Conservation (phyloP, 2,329 filamentous ascomycete species). For the Fusarium sp. region DNA sequence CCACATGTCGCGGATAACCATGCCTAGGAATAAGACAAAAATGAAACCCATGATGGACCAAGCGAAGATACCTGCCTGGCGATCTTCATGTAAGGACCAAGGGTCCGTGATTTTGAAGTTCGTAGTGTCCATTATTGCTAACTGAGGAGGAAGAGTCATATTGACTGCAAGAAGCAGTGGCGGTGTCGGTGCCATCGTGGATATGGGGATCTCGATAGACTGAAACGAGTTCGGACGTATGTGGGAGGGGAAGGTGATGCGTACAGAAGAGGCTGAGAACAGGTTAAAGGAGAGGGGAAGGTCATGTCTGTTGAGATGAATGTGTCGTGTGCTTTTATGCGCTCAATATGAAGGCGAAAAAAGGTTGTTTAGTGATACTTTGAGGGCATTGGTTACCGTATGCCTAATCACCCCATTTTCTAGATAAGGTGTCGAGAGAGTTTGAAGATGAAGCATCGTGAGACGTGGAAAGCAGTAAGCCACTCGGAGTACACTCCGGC, state of each 20-base stretch:
- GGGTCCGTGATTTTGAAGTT: not conserved
- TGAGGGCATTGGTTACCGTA: not conserved
- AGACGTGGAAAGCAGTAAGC: not conserved
- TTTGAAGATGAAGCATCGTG: not conserved
- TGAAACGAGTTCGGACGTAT: not conserved
- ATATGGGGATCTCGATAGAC: not conserved
- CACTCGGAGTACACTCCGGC: not conserved
- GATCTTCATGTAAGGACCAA: constrained; percentile 8
- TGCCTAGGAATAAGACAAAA: constrained; percentile 11
- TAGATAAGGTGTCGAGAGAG: not conserved
- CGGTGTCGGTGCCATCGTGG: not conserved
- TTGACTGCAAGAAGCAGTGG: not conserved
- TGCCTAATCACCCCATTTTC: not conserved
- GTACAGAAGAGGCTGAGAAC: not conserved
- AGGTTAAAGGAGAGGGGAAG: not conserved
- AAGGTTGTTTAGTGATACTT: not conserved
- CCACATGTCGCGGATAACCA: constrained; percentile 30
- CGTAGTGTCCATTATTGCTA: not conserved
- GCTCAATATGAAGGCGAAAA: not conserved
- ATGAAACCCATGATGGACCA: constrained; percentile 22
- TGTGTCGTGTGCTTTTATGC: not conserved
- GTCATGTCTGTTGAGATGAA: no score
- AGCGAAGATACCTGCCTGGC: constrained; percentile 11
- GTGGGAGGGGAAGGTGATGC: not conserved
- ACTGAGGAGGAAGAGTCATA: not conserved